Conservation (phyloP, 2,329 filamentous ascomycete genomes). For the Parastagonospora nodorum region DNA sequence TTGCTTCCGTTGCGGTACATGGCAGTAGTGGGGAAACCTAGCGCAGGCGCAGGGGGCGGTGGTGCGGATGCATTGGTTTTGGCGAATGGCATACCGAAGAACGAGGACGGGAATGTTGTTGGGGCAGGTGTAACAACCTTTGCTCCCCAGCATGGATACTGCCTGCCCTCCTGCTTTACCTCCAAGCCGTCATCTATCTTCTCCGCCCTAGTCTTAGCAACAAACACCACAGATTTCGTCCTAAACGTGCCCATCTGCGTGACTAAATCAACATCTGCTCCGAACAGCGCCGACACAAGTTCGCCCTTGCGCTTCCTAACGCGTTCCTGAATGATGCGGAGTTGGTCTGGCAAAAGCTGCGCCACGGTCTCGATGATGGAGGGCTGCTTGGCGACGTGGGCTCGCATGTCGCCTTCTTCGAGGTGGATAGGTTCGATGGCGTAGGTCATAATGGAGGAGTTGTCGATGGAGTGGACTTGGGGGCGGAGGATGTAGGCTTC, state of each 20-base stretch:
- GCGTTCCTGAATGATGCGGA: slow-evolving; percentile 15
- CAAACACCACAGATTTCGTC: no score
- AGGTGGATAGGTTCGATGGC: slow-evolving; percentile 17
- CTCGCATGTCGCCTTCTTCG: slow-evolving; percentile 6
- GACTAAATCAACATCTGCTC: slow-evolving; percentile 4
- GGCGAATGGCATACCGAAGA: no score
- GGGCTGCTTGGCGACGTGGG: slow-evolving; percentile 11
- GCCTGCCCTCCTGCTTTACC: no score
- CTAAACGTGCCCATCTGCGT: slow-evolving; percentile 17
- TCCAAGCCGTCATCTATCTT: no score
- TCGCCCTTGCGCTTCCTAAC: slow-evolving; percentile 16
- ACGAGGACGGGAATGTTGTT: no score
- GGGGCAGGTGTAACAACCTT: no score
- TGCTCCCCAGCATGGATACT: no score
- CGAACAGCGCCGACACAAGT: slow-evolving; percentile 18
- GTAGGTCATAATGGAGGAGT: slow-evolving; percentile 9
- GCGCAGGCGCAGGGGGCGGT: no score
- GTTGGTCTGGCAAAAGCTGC: slow-evolving; percentile 16
- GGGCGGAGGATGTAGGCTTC: slow-evolving; percentile 25
- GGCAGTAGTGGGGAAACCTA: no score
- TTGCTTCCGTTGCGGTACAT: no score
- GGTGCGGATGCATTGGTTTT: no score
- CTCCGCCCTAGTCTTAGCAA: no score
- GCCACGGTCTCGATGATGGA: slow-evolving; percentile 23
- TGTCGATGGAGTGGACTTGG: neutral